Evolutionary conservation across 495 filamentous ascomycete species (phyloP), one percentile per base, ranked within the genome.

Genomic region (Penicillium dipodomyicola): DNA sequence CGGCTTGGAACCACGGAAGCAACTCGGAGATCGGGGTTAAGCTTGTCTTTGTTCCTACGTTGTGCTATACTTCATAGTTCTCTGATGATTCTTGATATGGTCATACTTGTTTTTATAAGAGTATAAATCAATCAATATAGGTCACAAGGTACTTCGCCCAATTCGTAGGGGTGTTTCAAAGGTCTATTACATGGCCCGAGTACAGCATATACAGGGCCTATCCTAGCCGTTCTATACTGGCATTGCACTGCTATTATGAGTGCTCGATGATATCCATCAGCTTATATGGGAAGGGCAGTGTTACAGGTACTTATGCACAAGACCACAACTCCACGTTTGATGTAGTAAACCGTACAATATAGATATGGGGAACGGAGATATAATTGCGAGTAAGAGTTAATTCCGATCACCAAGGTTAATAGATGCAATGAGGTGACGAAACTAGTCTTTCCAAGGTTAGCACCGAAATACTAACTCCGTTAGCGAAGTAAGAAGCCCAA

Each of bases 1-100:
- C 11, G 7, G 0, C 5, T 19, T 11, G 37, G 43, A 30, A 49
- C 27, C 27, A 29, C 4, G 19, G 48, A 33, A 23, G 4, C 48
- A 40, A 11, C 3, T 11, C 60, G 60, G 56, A 62, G 25, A 59
- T 59, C 48, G 60, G 60, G 27, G 47, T 62, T 62, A 59, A 56
- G 60, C 49, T 53, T 49, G 43, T 42, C 39, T 29, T 40, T 43
- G 20, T 20, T 37, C 30, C 9, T 23, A 20, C 19, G n/a, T 11
- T 48, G 29, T 11, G 8, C 29, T 30, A 30, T 30, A 2, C 9
- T 30, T 30, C 29, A 30, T 30, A 10, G 9, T 30, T 30, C 29
- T 10, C 8, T 11, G 11, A 33, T 17, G 4, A 46, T 46, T 15
- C 23, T 45, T 46, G 14, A 46, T 46, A 14, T 25, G 0, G 35